These are phyloP conservation scores for Solanum hybrid DNA, from an alignment of 305 asterid genomes.

Conservation along the genomic window DNA sequence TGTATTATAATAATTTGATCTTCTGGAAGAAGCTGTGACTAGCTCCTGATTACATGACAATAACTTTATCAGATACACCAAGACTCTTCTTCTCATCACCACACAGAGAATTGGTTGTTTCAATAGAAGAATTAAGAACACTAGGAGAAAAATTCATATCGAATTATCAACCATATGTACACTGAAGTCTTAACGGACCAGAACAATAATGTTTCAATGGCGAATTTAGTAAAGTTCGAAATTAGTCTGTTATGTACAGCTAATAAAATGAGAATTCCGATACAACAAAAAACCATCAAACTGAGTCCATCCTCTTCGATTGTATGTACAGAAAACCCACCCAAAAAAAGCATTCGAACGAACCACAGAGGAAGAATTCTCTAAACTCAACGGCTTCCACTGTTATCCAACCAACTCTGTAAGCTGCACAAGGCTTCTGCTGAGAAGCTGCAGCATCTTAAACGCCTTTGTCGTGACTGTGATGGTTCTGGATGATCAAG, in stretches of 20 bases:
- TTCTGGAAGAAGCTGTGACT: no score
- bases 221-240: background rate
- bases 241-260: background rate
- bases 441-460: conserved; percentile 57
- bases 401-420: conserved; percentile 46
- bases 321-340: background rate
- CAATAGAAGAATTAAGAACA: background rate
- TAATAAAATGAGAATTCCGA: background rate
- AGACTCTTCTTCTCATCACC: no score
- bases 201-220: background rate
- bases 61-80: no score
- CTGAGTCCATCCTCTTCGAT: background rate
- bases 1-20: no score
- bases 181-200: background rate
- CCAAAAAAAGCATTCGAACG: background rate
- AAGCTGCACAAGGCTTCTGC: conserved; percentile 64
- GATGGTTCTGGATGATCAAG: conserved; percentile 33
- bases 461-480: conserved; percentile 22
- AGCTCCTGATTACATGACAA: no score
- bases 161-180: background rate
- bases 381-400: conserved; percentile 19
- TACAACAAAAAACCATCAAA: background rate
- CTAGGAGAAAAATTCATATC: background rate
- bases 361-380: background rate
- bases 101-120: no score